Percentiles rank a stretch among this genome's conserved stretches.
Conservation (phyloP, 2,329 filamentous ascomycete genomes). For the Raffaelea albimanens region DNA sequence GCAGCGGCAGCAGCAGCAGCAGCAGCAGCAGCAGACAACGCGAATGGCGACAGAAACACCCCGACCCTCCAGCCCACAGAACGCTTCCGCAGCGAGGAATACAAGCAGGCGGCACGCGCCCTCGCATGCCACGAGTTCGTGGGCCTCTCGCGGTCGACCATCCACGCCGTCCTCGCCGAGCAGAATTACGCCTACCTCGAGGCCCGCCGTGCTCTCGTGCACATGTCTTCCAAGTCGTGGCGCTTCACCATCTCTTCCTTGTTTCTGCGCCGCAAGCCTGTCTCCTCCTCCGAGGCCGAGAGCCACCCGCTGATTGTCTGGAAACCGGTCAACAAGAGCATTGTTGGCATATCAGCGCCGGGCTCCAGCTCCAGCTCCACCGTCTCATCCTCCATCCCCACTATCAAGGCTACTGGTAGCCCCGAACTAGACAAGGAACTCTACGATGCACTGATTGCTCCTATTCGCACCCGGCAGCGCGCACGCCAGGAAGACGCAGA, state of each 20-base stretch:
- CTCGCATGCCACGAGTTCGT: constrained; percentile 68
- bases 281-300: constrained; percentile 35
- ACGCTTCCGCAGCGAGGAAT: constrained; percentile 56
- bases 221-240: constrained; percentile 66
- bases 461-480: constrained; percentile 36
- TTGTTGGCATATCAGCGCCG: too few relatives aligned
- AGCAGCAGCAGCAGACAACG: constrained; percentile 16
- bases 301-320: constrained; percentile 54
- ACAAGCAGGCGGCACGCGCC: constrained; percentile 59
- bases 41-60: constrained; percentile 7
- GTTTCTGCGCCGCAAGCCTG: constrained; percentile 46
- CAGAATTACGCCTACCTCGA: constrained; percentile 71
- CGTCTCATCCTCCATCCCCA: too few relatives aligned
- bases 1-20: constrained; percentile 16
- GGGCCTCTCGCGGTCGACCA: constrained; percentile 61
- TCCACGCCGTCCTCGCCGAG: constrained; percentile 71
- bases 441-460: constrained; percentile 45
- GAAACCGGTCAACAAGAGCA: too few relatives aligned
- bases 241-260: constrained; percentile 62
- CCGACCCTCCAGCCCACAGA: constrained; percentile 46
- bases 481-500: constrained; percentile 40
- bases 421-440: constrained; percentile 55
- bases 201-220: constrained; percentile 59
- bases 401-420: constrained; percentile 56
- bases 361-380: constrained; percentile 45